Evolutionary conservation across 1,284 basidiomycete species (phyloP).

Genomic region (Heterobasidion annosum): DNA sequence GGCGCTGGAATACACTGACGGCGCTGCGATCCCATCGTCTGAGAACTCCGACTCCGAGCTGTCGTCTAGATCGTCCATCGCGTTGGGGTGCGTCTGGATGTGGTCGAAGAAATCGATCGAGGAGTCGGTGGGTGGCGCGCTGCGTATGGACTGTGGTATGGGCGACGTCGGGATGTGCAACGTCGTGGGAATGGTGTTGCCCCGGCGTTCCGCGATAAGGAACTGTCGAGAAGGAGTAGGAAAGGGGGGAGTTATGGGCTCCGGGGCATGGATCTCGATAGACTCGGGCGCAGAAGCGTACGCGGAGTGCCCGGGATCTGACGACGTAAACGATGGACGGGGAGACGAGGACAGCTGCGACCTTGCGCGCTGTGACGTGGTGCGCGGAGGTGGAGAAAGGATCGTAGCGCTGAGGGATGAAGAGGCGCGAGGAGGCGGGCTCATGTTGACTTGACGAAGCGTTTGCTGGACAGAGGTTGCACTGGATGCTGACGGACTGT

Average conservation of each 20-base stretch:
- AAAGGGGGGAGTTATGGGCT: slow-evolving; percentile 5
- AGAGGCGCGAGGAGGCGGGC: slow-evolving; percentile 42
- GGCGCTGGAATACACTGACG: slow-evolving; percentile 8
- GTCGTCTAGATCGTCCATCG: slow-evolving; percentile 58
- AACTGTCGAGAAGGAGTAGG: slow-evolving; percentile 5
- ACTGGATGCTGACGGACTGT: background rate
- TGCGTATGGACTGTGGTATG: slow-evolving; percentile 20
- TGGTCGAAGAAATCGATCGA: slow-evolving; percentile 67
- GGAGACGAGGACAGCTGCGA: slow-evolving; percentile 21
- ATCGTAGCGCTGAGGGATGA: slow-evolving; percentile 28
- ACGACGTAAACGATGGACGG: slow-evolving; percentile 14
- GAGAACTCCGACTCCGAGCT: slow-evolving; percentile 29
- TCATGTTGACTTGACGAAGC: slow-evolving; percentile 35
- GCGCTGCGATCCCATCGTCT: slow-evolving; percentile 8
- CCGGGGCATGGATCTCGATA: slow-evolving; percentile 3
- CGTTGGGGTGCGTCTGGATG: slow-evolving; percentile 58
- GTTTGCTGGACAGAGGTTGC: slow-evolving; percentile 8
- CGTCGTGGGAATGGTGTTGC: slow-evolving; percentile 13
- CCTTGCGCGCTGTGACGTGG: slow-evolving; percentile 27
- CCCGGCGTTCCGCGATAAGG: slow-evolving; percentile 17
- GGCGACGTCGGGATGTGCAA: slow-evolving; percentile 18
- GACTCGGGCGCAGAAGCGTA: slow-evolving; percentile 9
- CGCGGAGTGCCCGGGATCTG: slow-evolving; percentile 12
- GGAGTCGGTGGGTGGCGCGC: slow-evolving; percentile 45
- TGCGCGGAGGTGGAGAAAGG: slow-evolving; percentile 46